Evolutionary conservation across 1,284 basidiomycete species (phyloP), one percentile per base, ranked within the genome.

Genomic region (Cystobasidium pallidum): DNA sequence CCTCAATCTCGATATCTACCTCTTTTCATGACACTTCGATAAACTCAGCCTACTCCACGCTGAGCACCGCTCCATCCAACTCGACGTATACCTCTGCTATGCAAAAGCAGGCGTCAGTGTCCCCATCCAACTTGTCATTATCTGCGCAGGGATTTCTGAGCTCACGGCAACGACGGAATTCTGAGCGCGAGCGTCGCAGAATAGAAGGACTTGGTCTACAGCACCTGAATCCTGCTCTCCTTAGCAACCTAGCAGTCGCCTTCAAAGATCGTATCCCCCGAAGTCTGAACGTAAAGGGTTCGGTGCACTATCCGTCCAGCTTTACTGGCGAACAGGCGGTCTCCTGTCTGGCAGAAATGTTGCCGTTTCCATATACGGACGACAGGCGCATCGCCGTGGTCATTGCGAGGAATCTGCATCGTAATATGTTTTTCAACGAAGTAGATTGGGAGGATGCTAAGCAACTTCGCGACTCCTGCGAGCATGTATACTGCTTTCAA

Each of bases 401-500:
- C 76, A 88, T 96, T 15, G 94, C 93, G 0, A 88, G 92, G 32
- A 91, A 90, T 75, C 83, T 99, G 34, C 94, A 98, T 78, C 89
- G 87, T 74, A 91, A 95, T 80, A 85, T 97, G 7, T 96, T 94
- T 85, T 94, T 98, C 80, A 92, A 95, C 80, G 95, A 99, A 80
- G 94, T 97, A 7, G 94, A 97, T 80, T 96, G 94, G 92, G 92
- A 91, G 39, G 88, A 89, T 70, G 87, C 34, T 88, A 28, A 85
- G 88, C 0, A 49, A 41, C 82, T 98, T 55, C 88, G 90, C 72
- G 95, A 97, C 78, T 90, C 92, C 3, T 89, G 94, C 1, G 94
- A 96, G 77, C 92, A 96, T 77, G 93, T 98, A 6, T 97, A 93
- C 82, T 93, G 92, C 86, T 97, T 99, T 83, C 84, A 94, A 81